Conservation (phyloP, 148 eudicot genomes). For the Silene uniflora region DNA sequence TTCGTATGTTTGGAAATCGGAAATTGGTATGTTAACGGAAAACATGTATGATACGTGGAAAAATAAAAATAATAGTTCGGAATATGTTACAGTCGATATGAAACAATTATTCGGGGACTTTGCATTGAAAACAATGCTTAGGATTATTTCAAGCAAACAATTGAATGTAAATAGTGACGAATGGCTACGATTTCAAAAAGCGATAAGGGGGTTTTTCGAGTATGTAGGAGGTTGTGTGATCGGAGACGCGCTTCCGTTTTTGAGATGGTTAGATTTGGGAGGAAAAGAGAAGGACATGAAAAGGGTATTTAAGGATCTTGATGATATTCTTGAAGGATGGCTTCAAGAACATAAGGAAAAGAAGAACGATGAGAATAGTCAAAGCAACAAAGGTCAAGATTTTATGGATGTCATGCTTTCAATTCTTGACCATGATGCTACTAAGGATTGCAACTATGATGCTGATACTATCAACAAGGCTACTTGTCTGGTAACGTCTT, state of each 20-base stretch:
- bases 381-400: constrained; percentile 4
- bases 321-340: no score
- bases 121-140: constrained; percentile 23
- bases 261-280: no score
- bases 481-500: constrained; percentile 35
- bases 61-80: constrained; percentile 27
- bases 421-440: constrained; percentile 14
- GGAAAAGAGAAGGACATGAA: no score
- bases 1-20: constrained; percentile 24
- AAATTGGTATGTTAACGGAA: constrained; percentile 16
- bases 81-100: no score
- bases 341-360: no score
- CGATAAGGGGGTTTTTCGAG: constrained; percentile 21
- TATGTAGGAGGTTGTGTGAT: neutral
- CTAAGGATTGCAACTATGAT: constrained; percentile 12
- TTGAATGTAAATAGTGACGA: constrained; percentile 18
- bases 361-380: neutral
- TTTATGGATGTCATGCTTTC: constrained; percentile 32
- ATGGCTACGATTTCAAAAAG: neutral
- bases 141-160: constrained; percentile 31
- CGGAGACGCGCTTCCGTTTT: no score
- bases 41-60: constrained; percentile 14
- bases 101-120: no score
- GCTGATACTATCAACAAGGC: constrained; percentile 30
- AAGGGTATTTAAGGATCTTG: no score